phyloP scores from a whole-genome alignment of 163 green algal genomes.

The Scenedesmus sp. region DNA sequence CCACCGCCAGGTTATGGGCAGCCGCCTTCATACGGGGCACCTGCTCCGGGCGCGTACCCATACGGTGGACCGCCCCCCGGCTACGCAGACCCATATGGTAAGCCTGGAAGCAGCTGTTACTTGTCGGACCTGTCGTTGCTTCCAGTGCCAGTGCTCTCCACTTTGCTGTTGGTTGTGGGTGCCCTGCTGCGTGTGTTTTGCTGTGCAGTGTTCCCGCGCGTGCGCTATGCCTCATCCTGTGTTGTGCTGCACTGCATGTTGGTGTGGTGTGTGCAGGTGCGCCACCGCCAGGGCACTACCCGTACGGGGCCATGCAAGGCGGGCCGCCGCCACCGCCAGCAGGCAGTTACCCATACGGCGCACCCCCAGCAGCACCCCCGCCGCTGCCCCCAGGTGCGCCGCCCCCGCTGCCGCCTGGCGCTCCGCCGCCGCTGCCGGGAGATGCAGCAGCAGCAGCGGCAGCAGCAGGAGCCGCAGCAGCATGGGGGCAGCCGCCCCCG shows the following conservation, averaged over 20 bases:
- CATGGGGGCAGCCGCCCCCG: background rate
- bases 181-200: too few relatives aligned
- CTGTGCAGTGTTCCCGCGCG: too few relatives aligned
- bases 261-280: background rate
- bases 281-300: background rate
- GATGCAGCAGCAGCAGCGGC: background rate
- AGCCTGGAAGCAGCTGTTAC: background rate
- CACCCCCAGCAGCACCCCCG: background rate
- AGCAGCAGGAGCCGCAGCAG: slow-evolving; percentile 6
- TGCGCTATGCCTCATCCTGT: too few relatives aligned
- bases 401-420: background rate
- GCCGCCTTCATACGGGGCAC: background rate
- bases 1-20: slow-evolving; percentile 21
- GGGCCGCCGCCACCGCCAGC: background rate
- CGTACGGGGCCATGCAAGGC: background rate
- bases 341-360: slow-evolving; percentile 5
- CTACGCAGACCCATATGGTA: slow-evolving; percentile 1
- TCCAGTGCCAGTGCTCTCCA: too few relatives aligned
- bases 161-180: too few relatives aligned
- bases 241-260: background rate
- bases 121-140: background rate
- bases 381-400: slow-evolving; percentile 20
- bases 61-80: slow-evolving; percentile 8
- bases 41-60: background rate
- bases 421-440: background rate